phyloP scores from a whole-genome alignment of 225 moss, liverwort and hornwort genomes.

The Physcomitrium patens region DNA sequence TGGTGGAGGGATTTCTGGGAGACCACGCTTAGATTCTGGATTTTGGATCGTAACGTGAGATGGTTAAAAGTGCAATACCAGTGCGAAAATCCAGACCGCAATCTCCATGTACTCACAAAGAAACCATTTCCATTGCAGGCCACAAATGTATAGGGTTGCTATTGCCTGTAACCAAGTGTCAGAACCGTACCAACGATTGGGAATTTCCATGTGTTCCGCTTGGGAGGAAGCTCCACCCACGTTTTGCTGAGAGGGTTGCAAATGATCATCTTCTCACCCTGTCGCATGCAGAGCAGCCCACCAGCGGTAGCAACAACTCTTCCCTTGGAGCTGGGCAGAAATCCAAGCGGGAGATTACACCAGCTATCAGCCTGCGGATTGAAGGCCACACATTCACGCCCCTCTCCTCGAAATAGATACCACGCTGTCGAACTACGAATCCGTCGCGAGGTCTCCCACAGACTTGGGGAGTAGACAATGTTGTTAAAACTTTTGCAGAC shows the following conservation, averaged over 20 bases:
- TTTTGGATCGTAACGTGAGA: no score
- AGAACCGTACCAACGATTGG: conserved; percentile 52
- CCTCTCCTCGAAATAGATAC: conserved; percentile 64
- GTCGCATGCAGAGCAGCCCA: conserved; percentile 59
- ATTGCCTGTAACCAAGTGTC: no score
- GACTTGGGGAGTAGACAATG: conserved; percentile 44
- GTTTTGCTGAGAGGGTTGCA: conserved; percentile 68
- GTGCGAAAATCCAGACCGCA: no score
- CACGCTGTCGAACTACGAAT: conserved; percentile 37
- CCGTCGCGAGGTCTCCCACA: conserved; percentile 40
- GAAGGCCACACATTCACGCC: conserved; percentile 58
- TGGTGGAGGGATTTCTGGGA: no score
- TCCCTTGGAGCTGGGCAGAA: conserved; percentile 49
- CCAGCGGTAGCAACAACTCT: conserved; percentile 58
- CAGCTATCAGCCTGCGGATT: conserved; percentile 56
- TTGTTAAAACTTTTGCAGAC: conserved; percentile 63
- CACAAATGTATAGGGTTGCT: no score
- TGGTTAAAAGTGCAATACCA: no score
- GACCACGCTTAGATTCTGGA: no score
- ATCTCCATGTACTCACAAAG: no score
- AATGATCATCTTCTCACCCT: conserved; percentile 53
- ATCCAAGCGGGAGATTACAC: conserved; percentile 55
- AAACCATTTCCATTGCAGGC: no score
- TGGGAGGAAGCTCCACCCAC: conserved; percentile 50
- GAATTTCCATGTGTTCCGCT: conserved; percentile 61